Evolutionary conservation across 305 asterid genomes (phyloP).

Genomic region (Ruellia speciosa): DNA sequence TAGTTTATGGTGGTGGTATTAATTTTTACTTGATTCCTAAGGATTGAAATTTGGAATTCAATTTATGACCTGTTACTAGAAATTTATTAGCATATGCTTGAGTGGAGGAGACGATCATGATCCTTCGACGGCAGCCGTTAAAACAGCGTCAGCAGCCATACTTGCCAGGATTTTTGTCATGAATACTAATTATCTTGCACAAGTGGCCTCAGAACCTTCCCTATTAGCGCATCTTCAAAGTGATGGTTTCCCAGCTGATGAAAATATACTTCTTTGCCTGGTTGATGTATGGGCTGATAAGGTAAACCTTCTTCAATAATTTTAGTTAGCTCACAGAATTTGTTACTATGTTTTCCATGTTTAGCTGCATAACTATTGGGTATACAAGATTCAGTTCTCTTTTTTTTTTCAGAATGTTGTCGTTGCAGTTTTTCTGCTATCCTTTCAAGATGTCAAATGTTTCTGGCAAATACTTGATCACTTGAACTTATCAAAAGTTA

Average conservation of each 20-base stretch:
- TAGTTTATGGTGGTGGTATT: not conserved
- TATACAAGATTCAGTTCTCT: not conserved
- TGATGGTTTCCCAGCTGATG: conserved; percentile 68
- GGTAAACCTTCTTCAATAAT: conserved; percentile 31
- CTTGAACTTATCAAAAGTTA: not conserved
- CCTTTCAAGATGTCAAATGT: not conserved
- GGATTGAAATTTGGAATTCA: conserved; percentile 9
- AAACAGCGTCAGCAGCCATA: conserved; percentile 73
- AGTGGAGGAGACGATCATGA: conserved; percentile 77
- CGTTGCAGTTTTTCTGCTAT: not conserved
- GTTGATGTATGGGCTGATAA: conserved; percentile 93
- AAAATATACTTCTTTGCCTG: conserved; percentile 78
- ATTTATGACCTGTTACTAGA: conserved; percentile 41
- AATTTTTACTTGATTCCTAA: conserved; percentile 13
- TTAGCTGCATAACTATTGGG: not conserved
- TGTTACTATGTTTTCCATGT: conserved; percentile 7
- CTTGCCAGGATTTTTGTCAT: conserved; percentile 86
- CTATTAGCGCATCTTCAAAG: conserved; percentile 57
- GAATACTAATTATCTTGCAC: conserved; percentile 83
- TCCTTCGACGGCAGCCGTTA: conserved; percentile 76
- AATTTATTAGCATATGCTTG: conserved; percentile 69
- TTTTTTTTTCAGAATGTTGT: not conserved
- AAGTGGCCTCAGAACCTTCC: conserved; percentile 68
- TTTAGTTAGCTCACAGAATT: not conserved
- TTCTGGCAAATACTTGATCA: not conserved